Base-by-base conservation (phyloP, 805 yeast genomes). In the Novakomyces olei region DNA sequence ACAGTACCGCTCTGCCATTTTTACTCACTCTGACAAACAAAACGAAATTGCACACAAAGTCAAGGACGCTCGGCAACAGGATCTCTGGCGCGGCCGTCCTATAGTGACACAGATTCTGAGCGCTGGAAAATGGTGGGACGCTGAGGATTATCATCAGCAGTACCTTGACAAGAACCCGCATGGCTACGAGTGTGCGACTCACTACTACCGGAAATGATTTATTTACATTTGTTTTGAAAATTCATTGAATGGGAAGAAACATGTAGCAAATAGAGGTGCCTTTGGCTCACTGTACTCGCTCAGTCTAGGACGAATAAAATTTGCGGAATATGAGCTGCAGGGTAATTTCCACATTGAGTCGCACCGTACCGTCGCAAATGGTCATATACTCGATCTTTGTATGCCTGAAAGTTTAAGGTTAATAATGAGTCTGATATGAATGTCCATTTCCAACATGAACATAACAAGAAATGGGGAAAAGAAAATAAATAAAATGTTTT, bases 71-170 rank as follows among this genome's bases (percentile, higher is more conserved):
- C 60, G 69, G 48, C 88, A 81, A 49, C 65, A 65, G 35, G 62
- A 66, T 37, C 88, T 85, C 77, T 75, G 72, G 51, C 36, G 37
- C n/a, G 71, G 72, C n/a, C 60, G 62, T 30, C 56, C 57, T 36
- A 73, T 88, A 18, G 74, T 58, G 29, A 81, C 96, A 1, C 55
- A 54, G 29, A 66, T 83, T 33, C 75, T 68, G 46, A 74, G 77
- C 5, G 62, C 80, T 29, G 49, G 58, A 32, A 60, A 59, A 37
- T 88, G 78, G 62, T 74, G 72, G 58, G 94, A 83, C 48, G 96
- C 95, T n/a, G 98, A 85, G 53, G 83, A 72, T 24, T 85, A 83
- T 50, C 98, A 85, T 51, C 96, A 85, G 50, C 47, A 63, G 39
- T 85, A 88, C 50, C 59, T 85, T 44, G 62, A 63, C 36, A 71